Evolutionary conservation across 805 yeast genomes (phyloP).

Genomic region (Suhomyces prunicola): DNA sequence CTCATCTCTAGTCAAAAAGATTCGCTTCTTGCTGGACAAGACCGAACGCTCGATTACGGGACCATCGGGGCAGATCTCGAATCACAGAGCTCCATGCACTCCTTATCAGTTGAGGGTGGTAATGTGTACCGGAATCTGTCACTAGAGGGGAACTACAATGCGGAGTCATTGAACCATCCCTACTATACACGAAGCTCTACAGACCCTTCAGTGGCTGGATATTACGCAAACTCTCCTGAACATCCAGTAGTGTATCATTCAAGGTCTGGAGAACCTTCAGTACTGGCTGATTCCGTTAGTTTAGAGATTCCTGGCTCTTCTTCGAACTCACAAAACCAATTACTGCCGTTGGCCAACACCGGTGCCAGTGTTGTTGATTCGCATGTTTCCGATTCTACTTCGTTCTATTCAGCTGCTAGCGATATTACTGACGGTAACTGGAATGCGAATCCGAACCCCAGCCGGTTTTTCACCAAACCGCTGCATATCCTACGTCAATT

Average conservation of each 20-base stretch:
- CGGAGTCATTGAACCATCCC: background rate
- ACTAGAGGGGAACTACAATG: background rate
- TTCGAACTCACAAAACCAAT: background rate
- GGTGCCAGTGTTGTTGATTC: background rate
- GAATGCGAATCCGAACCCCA: slow-evolving; percentile 4
- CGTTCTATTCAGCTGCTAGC: slow-evolving; percentile 14
- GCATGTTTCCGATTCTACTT: slow-evolving; percentile 3
- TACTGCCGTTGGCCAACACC: background rate
- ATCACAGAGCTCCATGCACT: slow-evolving; percentile 3
- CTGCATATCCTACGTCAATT: slow-evolving; percentile 24
- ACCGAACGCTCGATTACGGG: slow-evolving; percentile 17
- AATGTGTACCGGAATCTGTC: background rate
- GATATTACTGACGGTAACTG: background rate
- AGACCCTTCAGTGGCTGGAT: background rate
- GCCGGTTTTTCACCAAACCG: slow-evolving; percentile 17
- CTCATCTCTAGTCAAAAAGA: background rate
- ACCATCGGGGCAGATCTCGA: slow-evolving; percentile 15
- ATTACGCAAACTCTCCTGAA: background rate
- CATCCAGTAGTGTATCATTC: background rate
- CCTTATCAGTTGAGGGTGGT: background rate
- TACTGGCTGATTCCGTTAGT: background rate
- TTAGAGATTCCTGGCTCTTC: background rate
- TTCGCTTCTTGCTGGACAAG: slow-evolving; percentile 16
- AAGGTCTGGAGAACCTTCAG: background rate
- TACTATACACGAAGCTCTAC: background rate